Percentiles rank a stretch among this genome's conserved stretches.
Conservation (phyloP, 1,284 basidiomycete genomes). For the Puccinia coronata region DNA sequence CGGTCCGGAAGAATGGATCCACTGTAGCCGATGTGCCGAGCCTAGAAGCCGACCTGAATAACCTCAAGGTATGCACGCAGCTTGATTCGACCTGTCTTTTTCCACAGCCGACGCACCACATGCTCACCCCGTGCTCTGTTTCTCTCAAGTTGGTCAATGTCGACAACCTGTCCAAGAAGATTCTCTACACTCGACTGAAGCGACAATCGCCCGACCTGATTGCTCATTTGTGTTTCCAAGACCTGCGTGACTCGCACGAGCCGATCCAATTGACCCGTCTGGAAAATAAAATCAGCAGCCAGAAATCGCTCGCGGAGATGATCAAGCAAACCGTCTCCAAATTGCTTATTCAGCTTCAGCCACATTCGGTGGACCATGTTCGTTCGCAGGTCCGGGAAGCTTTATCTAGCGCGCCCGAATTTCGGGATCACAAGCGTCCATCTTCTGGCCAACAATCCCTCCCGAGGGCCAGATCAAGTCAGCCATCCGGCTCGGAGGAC, state of each 20-base stretch:
- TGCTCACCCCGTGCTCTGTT: background rate
- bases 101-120: background rate
- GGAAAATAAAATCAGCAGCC: conserved; percentile 23
- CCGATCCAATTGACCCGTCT: background rate
- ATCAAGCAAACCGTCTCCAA: conserved; percentile 11
- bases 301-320: background rate
- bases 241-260: background rate
- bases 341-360: background rate
- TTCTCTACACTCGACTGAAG: background rate
- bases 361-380: background rate
- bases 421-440: no score
- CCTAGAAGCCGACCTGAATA: conserved; percentile 29
- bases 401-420: background rate
- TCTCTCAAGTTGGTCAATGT: background rate
- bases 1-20: background rate
- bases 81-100: background rate
- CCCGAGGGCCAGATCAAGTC: background rate
- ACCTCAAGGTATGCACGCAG: conserved; percentile 8
- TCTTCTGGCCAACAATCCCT: background rate
- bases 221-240: conserved; percentile 6
- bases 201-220: background rate
- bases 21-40: background rate
- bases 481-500: background rate
- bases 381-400: background rate
- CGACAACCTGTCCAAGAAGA: background rate